Percentiles rank a stretch among this genome's conserved stretches.
phyloP scores from a whole-genome alignment of 768 basidiomycete genomes.

The Roridomyces roridus region DNA sequence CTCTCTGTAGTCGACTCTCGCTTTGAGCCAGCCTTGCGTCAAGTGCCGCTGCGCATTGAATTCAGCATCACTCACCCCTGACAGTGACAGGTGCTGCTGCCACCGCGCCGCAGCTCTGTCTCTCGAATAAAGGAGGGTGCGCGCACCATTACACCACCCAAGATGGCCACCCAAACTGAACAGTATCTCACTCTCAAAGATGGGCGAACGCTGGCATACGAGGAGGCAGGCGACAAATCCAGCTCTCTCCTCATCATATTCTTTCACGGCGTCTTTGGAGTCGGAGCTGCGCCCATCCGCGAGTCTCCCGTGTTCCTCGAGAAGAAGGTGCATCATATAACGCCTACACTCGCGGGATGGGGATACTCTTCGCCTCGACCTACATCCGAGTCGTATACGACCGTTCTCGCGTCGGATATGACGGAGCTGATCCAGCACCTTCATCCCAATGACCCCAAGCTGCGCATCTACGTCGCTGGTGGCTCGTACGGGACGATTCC shows the following conservation, averaged over 20 bases:
- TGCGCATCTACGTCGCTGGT: constrained; percentile 51
- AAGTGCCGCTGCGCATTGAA: too few relatives aligned
- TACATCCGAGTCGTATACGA: constrained; percentile 36
- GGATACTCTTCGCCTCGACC: constrained; percentile 47
- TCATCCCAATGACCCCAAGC: constrained; percentile 38
- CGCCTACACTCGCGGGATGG: constrained; percentile 62
- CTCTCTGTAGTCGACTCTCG: too few relatives aligned
- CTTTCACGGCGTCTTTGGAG: constrained; percentile 60
- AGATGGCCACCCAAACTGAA: too few relatives aligned
- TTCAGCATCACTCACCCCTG: too few relatives aligned
- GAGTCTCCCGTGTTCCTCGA: constrained; percentile 41
- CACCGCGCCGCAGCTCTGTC: too few relatives aligned
- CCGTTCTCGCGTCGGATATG: constrained; percentile 42
- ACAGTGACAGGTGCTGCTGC: too few relatives aligned
- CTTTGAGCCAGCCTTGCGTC: too few relatives aligned
- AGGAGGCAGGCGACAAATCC: constrained; percentile 54
- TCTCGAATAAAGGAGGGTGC: too few relatives aligned
- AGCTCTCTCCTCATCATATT: constrained; percentile 57
- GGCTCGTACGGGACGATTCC: constrained; percentile 60
- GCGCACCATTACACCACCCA: too few relatives aligned
- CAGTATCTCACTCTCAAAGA: constrained; percentile 44
- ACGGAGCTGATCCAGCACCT: constrained; percentile 46
- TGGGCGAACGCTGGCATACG: constrained; percentile 60
- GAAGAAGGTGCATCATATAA: constrained; percentile 50
- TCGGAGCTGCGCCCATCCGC: constrained; percentile 48